Conservation (phyloP, 139 green algal genomes). For the Chlamydomonas sp. region DNA sequence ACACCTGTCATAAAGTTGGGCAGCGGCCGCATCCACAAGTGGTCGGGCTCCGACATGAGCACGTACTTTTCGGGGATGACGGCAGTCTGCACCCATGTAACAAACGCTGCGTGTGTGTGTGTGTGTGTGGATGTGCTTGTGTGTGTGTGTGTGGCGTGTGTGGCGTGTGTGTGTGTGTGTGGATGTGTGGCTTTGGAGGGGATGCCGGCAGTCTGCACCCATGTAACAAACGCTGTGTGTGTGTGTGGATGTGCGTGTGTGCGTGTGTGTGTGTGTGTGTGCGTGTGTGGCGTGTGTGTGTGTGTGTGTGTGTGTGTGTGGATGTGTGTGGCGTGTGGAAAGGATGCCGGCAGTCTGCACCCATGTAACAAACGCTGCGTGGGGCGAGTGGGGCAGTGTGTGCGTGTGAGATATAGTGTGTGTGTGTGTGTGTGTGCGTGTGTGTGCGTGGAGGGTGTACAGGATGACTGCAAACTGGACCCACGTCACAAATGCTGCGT, state of each 20-base stretch:
- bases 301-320: too few relatives aligned
- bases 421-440: too few relatives aligned
- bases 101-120: constrained; percentile 74
- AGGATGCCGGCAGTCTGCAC: constrained; percentile 5
- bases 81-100: constrained; percentile 26
- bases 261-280: too few relatives aligned
- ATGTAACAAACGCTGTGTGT: constrained; percentile 76
- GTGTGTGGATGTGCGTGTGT: constrained; percentile 16
- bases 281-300: too few relatives aligned
- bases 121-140: background rate
- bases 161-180: too few relatives aligned
- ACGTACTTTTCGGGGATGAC: constrained; percentile 8
- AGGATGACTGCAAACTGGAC: constrained; percentile 4
- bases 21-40: constrained; percentile 81
- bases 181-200: too few relatives aligned
- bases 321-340: too few relatives aligned
- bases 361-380: constrained; percentile 72
- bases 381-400: constrained; percentile 43
- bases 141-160: too few relatives aligned
- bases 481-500: constrained; percentile 72
- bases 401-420: too few relatives aligned
- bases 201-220: constrained; percentile 7
- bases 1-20: constrained; percentile 74
- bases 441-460: too few relatives aligned
- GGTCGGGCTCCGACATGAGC: constrained; percentile 39